Percentiles rank a stretch among this genome's conserved stretches.
phyloP scores from a whole-genome alignment of 768 basidiomycete genomes.

The Hygrocybe punicea region DNA sequence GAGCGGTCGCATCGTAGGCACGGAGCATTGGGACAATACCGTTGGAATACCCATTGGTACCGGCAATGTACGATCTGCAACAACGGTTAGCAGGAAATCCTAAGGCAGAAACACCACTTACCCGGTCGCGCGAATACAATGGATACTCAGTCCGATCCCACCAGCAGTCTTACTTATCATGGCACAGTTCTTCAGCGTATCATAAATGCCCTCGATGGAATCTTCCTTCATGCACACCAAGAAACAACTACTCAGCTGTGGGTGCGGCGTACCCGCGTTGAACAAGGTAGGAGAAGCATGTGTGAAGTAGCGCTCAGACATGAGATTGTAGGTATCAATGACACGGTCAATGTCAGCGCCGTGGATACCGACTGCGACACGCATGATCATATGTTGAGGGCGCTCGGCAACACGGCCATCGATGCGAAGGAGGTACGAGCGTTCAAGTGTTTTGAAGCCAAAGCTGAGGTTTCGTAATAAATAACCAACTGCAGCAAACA shows the following conservation, averaged over 20 bases:
- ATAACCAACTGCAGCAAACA: neutral
- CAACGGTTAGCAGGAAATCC: constrained; percentile 2
- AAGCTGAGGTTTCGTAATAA: constrained; percentile 51
- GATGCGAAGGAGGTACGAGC: constrained; percentile 93
- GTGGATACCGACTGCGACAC: constrained; percentile 97
- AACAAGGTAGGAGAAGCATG: constrained; percentile 97
- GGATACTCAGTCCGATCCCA: constrained; percentile 93
- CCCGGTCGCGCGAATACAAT: constrained; percentile 95
- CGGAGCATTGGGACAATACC: constrained; percentile 99
- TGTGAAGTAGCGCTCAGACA: constrained; percentile 98
- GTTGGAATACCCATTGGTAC: constrained; percentile 98
- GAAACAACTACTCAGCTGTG: constrained; percentile 97
- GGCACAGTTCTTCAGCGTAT: constrained; percentile 95
- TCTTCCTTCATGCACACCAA: constrained; percentile 98
- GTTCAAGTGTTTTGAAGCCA: constrained; percentile 99
- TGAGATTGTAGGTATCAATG: constrained; percentile 89
- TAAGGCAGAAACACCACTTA: constrained; percentile 33
- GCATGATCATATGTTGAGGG: constrained; percentile 99
- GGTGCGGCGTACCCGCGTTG: constrained; percentile 93
- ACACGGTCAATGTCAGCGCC: constrained; percentile 84
- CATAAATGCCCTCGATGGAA: constrained; percentile 98
- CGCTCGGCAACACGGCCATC: constrained; percentile 94
- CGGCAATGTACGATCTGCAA: constrained; percentile 91
- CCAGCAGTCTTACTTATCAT: constrained; percentile 99
- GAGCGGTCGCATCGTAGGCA: constrained; percentile 95